A percentile compares a stretch with the other conserved stretches of the same genome.
Conservation (phyloP, 129 eudicot genomes). For the Erigeron canadensis region DNA sequence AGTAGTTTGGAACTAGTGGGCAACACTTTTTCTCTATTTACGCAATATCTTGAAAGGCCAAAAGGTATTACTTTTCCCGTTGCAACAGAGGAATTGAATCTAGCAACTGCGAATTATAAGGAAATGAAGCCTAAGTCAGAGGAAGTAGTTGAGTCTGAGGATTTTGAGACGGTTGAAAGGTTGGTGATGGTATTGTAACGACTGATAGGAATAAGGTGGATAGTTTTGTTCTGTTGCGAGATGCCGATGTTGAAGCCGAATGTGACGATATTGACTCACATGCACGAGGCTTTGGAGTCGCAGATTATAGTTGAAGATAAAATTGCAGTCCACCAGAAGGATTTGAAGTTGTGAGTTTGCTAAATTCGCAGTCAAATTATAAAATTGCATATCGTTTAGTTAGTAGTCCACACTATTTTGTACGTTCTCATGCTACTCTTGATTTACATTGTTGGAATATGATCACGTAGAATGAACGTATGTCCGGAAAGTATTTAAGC, state of each 20-base stretch:
- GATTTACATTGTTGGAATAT: no score
- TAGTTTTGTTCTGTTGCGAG: slow-evolving; percentile 42
- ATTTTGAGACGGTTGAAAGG: no score
- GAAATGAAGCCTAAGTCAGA: slow-evolving; percentile 73
- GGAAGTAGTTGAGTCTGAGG: slow-evolving; percentile 79
- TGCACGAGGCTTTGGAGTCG: slow-evolving; percentile 55
- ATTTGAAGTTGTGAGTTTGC: slow-evolving; percentile 48
- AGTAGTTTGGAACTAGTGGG: no score
- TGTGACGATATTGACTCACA: slow-evolving; percentile 66
- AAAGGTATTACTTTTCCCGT: no score
- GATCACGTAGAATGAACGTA: no score
- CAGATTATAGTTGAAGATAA: slow-evolving; percentile 68
- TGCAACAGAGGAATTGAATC: slow-evolving; percentile 47
- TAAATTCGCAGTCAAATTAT: slow-evolving; percentile 6
- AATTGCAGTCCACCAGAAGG: slow-evolving; percentile 50
- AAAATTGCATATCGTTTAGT: background rate
- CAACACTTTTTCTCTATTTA: no score
- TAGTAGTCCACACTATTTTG: background rate
- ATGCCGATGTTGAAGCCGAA: slow-evolving; percentile 61
- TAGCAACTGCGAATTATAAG: slow-evolving; percentile 45
- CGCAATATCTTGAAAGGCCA: no score
- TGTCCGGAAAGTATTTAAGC: no score
- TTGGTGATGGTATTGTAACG: slow-evolving; percentile 59
- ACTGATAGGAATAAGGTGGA: slow-evolving; percentile 65
- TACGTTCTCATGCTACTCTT: background rate